Conservation (phyloP, 495 filamentous ascomycete species). For the Penicillium psychrofluorescens region DNA sequence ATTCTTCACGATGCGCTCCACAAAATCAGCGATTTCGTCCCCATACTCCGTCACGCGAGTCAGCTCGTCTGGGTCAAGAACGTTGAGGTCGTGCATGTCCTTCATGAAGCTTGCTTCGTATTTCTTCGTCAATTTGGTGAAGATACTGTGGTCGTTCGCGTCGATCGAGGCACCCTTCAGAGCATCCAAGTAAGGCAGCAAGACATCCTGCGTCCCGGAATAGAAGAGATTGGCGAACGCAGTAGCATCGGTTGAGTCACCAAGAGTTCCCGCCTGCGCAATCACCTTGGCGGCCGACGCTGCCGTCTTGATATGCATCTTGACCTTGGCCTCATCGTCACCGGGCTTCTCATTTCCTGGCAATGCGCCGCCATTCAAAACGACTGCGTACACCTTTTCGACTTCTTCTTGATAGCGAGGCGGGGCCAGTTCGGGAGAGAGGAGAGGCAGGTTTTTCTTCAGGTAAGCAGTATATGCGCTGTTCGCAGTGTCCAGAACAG, state of each 20-base stretch:
- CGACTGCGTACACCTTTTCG: slow-evolving; percentile 54
- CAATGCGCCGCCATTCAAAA: slow-evolving; percentile 45
- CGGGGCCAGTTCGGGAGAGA: slow-evolving; percentile 34
- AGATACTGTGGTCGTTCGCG: slow-evolving; percentile 65
- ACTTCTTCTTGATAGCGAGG: slow-evolving; percentile 47
- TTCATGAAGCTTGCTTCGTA: slow-evolving; percentile 78
- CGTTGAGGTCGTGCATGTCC: slow-evolving; percentile 83
- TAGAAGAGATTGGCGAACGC: slow-evolving; percentile 50
- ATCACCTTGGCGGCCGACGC: slow-evolving; percentile 54
- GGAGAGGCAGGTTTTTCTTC: slow-evolving; percentile 64
- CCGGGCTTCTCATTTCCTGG: slow-evolving; percentile 55
- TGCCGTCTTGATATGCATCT: slow-evolving; percentile 86
- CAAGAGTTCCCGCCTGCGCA: slow-evolving; percentile 29
- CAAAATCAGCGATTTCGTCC: slow-evolving; percentile 70
- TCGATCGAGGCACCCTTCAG: slow-evolving; percentile 68
- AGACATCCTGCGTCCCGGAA: slow-evolving; percentile 51
- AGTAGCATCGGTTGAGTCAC: slow-evolving; percentile 14
- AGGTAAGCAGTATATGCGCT: slow-evolving; percentile 68
- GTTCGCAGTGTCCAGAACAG: slow-evolving; percentile 47
- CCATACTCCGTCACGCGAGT: slow-evolving; percentile 90
- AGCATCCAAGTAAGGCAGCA: slow-evolving; percentile 79
- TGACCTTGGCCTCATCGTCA: slow-evolving; percentile 78
- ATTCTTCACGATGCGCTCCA: slow-evolving; percentile 73
- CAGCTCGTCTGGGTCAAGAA: slow-evolving; percentile 69
- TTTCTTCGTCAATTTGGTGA: slow-evolving; percentile 71